Evolutionary conservation across 2,329 filamentous ascomycete genomes (phyloP), one percentile per base, ranked within the genome.

Genomic region (Teratosphaeria viscida): DNA sequence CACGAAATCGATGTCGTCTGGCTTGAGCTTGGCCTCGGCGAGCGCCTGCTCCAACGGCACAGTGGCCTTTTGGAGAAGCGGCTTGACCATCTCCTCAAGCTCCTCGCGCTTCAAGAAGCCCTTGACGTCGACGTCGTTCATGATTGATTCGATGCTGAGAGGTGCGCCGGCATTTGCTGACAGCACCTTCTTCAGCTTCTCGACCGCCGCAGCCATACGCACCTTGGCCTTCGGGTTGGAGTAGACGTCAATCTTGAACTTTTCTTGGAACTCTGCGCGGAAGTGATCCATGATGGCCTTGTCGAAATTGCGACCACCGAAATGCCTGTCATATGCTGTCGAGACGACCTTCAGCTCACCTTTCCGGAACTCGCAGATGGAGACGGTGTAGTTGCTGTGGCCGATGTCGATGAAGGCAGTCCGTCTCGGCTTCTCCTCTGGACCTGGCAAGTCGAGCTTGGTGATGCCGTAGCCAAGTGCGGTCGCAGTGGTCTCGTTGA

Each of bases 161-260:
- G 92, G 90, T 19, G 92, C 91, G 72, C 88, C 84, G 68, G 92
- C 88, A 79, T 97, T 97, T 73, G 94, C 94, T 39, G 92, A 97
- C 59, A 99, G 81, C 59, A 97, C 87, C 85, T 97, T 97, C 87
- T 99, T 99, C 73, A 95, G 80, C 83, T 96, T 96, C 83, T 99
- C 94, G 59, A 92, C 91, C 60, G 89, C 91, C 63, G 90, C 86
- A 52, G 89, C 83, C 68, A 95, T 89, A 74, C 94, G 90, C 67
- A 92, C 85, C 75, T 87, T 84, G 61, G 92, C 94, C 80, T 96
- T 96, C 66, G 86, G 84, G 79, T 97, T 94, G 67, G 85, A 86
- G 76, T 86, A 85, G 78, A 99, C 92, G 74, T 97, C 92, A 68
- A 97, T 89, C 83, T 95, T 96, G 85, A 90, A 95, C 78, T 95